Evolutionary conservation across 176 grass and related monocot genomes (phyloP).

Genomic region (Poa pratensis): DNA sequence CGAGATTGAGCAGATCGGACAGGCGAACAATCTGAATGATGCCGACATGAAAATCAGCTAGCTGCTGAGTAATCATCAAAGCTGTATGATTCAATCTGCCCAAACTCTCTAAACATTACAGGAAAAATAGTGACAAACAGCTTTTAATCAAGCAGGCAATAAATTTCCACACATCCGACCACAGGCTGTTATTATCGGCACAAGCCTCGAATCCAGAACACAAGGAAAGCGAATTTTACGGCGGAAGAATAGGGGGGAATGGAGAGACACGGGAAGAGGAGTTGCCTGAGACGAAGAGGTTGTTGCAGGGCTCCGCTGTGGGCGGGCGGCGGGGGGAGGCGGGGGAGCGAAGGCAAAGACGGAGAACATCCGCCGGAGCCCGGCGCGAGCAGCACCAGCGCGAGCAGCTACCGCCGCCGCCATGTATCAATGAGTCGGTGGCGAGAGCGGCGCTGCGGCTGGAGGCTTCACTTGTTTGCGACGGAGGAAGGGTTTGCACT

Average conservation of each 20-base stretch:
- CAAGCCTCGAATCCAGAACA: background rate
- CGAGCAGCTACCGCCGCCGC: conserved; percentile 53
- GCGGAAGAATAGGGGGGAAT: background rate
- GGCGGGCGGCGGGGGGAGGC: conserved; percentile 48
- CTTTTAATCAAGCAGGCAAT: background rate
- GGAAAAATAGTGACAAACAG: background rate
- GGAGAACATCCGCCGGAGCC: conserved; percentile 68
- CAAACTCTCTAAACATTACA: background rate
- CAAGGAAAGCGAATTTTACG: background rate
- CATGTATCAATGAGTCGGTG: conserved; percentile 16
- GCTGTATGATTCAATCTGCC: background rate
- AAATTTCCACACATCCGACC: background rate
- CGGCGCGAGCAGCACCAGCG: conserved; percentile 40
- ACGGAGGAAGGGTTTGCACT: conserved; percentile 32
- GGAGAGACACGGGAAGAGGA: conserved; percentile 22
- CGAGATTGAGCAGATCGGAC: background rate
- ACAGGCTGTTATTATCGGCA: background rate
- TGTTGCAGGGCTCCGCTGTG: conserved; percentile 65
- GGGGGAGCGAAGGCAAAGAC: conserved; percentile 58
- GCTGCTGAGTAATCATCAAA: background rate
- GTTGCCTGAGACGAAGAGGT: conserved; percentile 79
- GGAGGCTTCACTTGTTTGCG: conserved; percentile 15
- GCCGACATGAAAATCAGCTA: background rate
- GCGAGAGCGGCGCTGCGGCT: conserved; percentile 30
- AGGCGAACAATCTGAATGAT: background rate